Base-by-base conservation (phyloP, 805 yeast species). In the Saccharomycopsis selenospora region DNA sequence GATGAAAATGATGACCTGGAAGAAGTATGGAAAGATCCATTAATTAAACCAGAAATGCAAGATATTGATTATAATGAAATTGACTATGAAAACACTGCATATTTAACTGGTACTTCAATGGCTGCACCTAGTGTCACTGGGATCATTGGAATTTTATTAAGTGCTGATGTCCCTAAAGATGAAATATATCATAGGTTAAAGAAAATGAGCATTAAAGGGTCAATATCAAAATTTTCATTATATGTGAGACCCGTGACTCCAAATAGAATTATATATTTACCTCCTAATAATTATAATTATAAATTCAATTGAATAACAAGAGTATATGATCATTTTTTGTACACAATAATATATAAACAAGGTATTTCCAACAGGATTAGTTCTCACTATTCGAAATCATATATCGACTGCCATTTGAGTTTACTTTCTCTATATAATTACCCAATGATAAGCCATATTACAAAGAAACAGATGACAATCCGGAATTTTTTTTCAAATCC, bases 111-210 rank as follows among this genome's bases (percentile, higher is more conserved):
- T 0, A 85, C 93, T 0, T 85, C 93, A 3, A 85, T 85, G 93
- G 79, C 91, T 2, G 66, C 90, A 2, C 95, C 95, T 0, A 70
- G 75, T 4, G 80, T 82, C n/a, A 69, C 86, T 1, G 95, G 95
- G 0, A 55, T 80, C 36, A 74, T 70, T 14, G 84, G 83, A 0
- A 67, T 75, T 33, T 57, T 80, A 36, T 58, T 84, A 45, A 73
- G 79, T 28, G 64, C 67, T 18, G 87, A 87, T 1, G 57, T 76
- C 1, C 52, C 62, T 0, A 66, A 73, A 0, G 59, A 57, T 0
- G 71, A 74, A 6, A 59, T 83, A 13, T 70, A 69, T 50, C 52
- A 57, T 0, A 61, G 61, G 33, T 49, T 85, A 7, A 60, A 73
- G n/a, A 69, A 69, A 1, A 51, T 71, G 50, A 69, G 85, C 1